Percentiles rank a stretch among this genome's conserved stretches.
Conservation (phyloP, 768 basidiomycete genomes). For the Cystobasidium onofrii region DNA sequence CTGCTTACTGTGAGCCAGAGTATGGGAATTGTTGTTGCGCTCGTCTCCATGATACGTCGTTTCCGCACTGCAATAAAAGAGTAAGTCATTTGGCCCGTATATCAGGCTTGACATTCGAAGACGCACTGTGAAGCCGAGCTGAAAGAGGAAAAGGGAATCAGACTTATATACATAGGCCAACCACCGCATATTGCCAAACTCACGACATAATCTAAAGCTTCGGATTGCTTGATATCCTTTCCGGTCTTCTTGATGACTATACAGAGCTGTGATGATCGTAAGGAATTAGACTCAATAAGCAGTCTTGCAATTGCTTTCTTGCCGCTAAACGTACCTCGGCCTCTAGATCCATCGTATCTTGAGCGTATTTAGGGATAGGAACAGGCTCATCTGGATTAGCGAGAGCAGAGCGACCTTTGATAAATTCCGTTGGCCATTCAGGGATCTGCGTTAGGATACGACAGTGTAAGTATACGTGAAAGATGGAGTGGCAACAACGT, state of each 20-base stretch:
- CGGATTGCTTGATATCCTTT: conserved; percentile 2
- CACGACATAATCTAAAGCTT: conserved; percentile 27
- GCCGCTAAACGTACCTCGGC: conserved; percentile 4
- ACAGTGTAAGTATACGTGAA: not conserved
- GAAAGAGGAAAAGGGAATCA: not conserved
- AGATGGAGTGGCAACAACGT: not conserved
- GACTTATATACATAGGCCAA: not conserved
- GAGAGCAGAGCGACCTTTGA: conserved; percentile 28
- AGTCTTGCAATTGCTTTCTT: too few species aligned
- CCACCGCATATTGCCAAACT: not conserved
- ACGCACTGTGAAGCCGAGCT: conserved; percentile 30
- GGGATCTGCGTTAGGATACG: not conserved
- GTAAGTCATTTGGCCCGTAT: too few species aligned
- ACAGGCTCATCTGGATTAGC: conserved; percentile 29
- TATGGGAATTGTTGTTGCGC: conserved; percentile 26
- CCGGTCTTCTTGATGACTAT: conserved; percentile 24
- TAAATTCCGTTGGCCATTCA: conserved; percentile 29
- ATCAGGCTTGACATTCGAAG: not conserved
- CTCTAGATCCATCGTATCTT: conserved; percentile 29
- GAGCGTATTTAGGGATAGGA: conserved; percentile 26
- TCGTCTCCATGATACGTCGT: conserved; percentile 26
- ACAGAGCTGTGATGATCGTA: too few species aligned
- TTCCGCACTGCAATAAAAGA: conserved; percentile 3
- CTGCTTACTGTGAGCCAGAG: conserved; percentile 16
- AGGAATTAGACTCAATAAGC: too few species aligned